Base-by-base conservation (phyloP, 2,329 filamentous ascomycete species). In the Microdochium nivale region DNA sequence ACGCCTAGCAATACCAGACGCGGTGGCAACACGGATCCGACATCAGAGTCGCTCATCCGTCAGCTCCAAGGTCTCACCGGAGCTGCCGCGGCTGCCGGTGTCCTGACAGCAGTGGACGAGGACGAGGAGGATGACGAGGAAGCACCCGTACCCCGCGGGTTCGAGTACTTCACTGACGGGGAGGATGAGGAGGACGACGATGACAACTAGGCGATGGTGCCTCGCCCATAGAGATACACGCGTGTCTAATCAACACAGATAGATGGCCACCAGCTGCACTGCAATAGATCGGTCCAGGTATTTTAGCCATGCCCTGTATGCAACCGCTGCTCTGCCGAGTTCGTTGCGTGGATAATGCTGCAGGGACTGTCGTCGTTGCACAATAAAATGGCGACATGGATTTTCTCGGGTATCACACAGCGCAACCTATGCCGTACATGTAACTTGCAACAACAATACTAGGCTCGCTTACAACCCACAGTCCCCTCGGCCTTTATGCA, bases 51-150 rank as follows among this genome's bases (percentile, higher is more conserved):
- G 65, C 54, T 55, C 64, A 48, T 56, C 59, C 54, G 61, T 61
- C 54, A 59, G 68, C 24, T 27, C 5, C 58, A 53, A 43, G 58
- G 58, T 13, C 67, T 65, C 21, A 65, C 69, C 40, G 81, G 86
- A 49, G 84, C 87, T 19, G 84, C 83, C 0, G 86, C 86, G 0
- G 87, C 87, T 0, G 89, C 87, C 0, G 88, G 86, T 52, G 88
- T 95, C 2, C 72, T 96, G 59, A 96, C 87, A 3, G 86, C 90
- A 5, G 83, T 95, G 3, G 91, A 96, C 61, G 92, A 97, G 67
- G 88, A 92, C 60, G 82, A 77, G 10, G 86, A 89, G 55, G 84
- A 77, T 32, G 84, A 80, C 13, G 84, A 87, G 60, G 88, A 92
- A 64, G 88, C 88, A 2, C 72, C 78, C 35, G 67, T 81, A 7